Percentiles rank a stretch among this genome's conserved stretches.
phyloP scores from a whole-genome alignment of 2,329 filamentous ascomycete species.

The Diaporthe sp. region DNA sequence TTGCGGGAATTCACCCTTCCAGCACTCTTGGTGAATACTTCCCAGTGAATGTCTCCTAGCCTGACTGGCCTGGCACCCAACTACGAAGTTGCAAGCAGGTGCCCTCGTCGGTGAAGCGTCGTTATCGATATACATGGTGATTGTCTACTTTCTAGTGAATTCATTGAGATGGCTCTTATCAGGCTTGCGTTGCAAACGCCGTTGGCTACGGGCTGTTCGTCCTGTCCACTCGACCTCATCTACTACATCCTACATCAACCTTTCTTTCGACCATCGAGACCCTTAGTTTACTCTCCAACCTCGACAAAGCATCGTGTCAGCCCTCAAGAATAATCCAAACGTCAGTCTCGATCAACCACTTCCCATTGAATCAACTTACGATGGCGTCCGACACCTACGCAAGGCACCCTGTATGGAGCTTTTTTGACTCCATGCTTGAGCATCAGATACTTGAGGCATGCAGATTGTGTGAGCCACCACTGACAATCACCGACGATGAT shows the following conservation, averaged over 20 bases:
- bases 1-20: no score
- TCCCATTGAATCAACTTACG: no score
- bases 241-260: neutral
- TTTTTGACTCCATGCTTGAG: neutral
- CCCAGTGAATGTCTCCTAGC: no score
- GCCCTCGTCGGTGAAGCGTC: no score
- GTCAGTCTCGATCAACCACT: neutral
- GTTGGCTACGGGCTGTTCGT: no score
- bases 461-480: neutral
- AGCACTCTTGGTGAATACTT: neutral
- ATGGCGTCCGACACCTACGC: neutral
- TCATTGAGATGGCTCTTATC: rapidly evolving
- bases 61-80: neutral
- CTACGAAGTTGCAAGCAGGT: no score
- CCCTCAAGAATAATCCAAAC: neutral
- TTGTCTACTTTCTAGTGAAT: neutral
- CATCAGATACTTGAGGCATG: neutral
- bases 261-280: neutral
- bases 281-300: neutral
- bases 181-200: neutral
- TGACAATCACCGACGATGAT: neutral
- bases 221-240: neutral
- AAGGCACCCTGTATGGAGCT: neutral
- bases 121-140: no score
- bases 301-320: no score